phyloP scores from a whole-genome alignment of 2,329 filamentous ascomycete species.

The Aaosphaeria arxii region DNA sequence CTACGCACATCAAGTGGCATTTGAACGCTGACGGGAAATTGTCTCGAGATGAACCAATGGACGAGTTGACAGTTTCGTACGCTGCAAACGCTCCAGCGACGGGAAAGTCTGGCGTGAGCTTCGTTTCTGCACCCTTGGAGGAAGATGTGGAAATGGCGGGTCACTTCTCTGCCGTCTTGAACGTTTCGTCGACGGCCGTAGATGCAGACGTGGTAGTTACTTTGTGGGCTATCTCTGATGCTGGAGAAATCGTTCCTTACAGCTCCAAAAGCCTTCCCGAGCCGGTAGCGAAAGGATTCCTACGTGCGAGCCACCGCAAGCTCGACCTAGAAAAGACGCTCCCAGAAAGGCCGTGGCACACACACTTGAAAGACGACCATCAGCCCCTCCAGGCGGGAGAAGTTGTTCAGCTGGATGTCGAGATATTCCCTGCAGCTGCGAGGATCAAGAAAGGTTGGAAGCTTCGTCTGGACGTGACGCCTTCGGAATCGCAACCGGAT shows the following conservation, averaged over 20 bases:
- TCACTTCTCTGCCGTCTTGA: neutral
- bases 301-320: neutral
- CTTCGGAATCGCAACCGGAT: neutral
- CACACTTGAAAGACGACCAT: neutral
- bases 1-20: neutral
- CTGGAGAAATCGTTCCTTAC: neutral
- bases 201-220: neutral
- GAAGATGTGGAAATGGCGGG: neutral
- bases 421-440: neutral
- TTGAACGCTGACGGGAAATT: too few relatives aligned
- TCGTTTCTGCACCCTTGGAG: neutral
- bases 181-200: neutral
- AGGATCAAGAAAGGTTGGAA: neutral
- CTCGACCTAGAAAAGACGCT: neutral
- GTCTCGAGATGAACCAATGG: neutral
- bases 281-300: neutral
- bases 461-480: neutral
- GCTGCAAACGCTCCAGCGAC: too few relatives aligned
- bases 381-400: neutral
- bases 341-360: neutral
- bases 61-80: neutral
- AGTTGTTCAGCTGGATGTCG: neutral
- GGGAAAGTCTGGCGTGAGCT: too few relatives aligned
- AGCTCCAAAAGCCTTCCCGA: neutral
- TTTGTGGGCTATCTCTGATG: neutral